Evolutionary conservation across 208 protist genomes (phyloP).

Genomic region (Wallacemonas sp.): DNA sequence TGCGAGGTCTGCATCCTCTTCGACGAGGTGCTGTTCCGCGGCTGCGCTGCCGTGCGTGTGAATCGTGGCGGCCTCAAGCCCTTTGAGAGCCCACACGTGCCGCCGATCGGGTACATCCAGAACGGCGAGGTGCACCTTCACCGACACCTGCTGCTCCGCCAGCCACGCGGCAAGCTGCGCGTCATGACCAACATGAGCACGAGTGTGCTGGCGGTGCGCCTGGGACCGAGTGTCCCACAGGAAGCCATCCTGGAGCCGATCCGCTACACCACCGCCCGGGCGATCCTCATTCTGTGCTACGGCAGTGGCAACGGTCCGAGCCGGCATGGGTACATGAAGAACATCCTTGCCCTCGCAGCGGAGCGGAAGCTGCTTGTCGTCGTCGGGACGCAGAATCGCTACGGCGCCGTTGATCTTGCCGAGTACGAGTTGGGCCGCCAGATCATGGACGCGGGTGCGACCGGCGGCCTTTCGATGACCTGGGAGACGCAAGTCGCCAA

Average conservation of each 20-base stretch:
- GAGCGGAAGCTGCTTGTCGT: slow-evolving; percentile 89
- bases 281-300: slow-evolving; percentile 91
- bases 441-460: slow-evolving; percentile 61
- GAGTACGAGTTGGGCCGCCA: slow-evolving; percentile 80
- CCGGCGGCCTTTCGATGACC: slow-evolving; percentile 92
- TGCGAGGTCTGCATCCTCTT: slow-evolving; percentile 96
- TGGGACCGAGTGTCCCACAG: slow-evolving; percentile 80
- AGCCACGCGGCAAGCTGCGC: slow-evolving; percentile 49
- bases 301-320: slow-evolving; percentile 93
- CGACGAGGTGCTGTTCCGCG: slow-evolving; percentile 93
- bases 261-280: slow-evolving; percentile 47
- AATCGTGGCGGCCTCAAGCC: slow-evolving; percentile 77
- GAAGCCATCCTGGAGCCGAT: slow-evolving; percentile 23
- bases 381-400: slow-evolving; percentile 88
- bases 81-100: slow-evolving; percentile 92
- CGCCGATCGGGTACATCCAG: slow-evolving; percentile 80
- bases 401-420: slow-evolving; percentile 59
- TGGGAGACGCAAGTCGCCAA: slow-evolving; percentile 90
- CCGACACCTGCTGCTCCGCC: slow-evolving; percentile 40
- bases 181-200: slow-evolving; percentile 51
- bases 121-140: slow-evolving; percentile 48
- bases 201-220: slow-evolving; percentile 51
- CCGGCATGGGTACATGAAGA: slow-evolving; percentile 61
- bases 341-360: slow-evolving; percentile 54
- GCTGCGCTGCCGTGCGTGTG: slow-evolving; percentile 90